Evolutionary conservation across 116 monocot species (phyloP), one percentile per base, ranked within the genome.

Genomic region (Dioscorea cayenensis): DNA sequence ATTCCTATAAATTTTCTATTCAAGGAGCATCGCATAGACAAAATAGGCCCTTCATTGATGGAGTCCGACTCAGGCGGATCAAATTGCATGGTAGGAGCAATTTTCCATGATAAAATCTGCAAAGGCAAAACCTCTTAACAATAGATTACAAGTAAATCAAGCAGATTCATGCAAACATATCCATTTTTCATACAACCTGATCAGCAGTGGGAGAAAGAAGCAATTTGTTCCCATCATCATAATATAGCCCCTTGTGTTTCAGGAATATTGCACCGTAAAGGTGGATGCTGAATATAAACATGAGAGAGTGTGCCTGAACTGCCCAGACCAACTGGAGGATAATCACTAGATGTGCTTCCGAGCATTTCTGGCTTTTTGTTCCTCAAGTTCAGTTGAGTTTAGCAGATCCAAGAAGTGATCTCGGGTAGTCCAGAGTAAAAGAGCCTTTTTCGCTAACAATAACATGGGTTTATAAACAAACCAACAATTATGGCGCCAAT

Each of bases 81-180:
- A 71, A 59, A 49, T 66, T 81, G 78, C 50, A 67, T 64, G 18
- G 76, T 69, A 69, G 74, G 72, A 77, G 80, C 76, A 60, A 85
- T 75, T 85, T 99, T 93, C 97, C 97, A 99, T 63, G 88, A 99
- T 59, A 99, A 85, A 29, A 94, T 83, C 99, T 99, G 85, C 50
- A 83, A 75, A 72, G 70, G 17, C 11, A 65, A 19, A 73, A 16
- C 55, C 12, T 19, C 37, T 60, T 18, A 60, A 43, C 43, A 64
- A 32, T 64, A 77, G 28, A 20, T 66, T 3, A 50, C 22, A 68
- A 65, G 27, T 72, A n/a, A n/a, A 55, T 60, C 43, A 22, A 55
- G 64, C 19, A 23, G 66, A 70, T 36, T 61, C 22, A 69, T 5
- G 14, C 16, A 29, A 77, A 68, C 2, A 19, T 16, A 36, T 43